Evolutionary conservation across 2,329 filamentous ascomycete species (phyloP).

Genomic region (Curvularia hawaiiensis): DNA sequence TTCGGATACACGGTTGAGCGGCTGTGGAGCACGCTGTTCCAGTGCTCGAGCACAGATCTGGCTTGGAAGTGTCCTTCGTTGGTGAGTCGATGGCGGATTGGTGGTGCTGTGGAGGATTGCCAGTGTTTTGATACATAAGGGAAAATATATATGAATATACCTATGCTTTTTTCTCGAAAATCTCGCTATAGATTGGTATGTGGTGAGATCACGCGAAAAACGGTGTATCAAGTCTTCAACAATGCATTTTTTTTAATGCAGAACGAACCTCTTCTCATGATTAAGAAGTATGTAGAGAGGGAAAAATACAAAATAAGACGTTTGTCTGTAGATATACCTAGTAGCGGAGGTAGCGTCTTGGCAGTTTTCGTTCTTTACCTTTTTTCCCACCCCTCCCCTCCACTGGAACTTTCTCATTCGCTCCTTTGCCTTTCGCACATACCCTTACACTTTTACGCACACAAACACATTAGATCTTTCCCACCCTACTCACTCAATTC

Average conservation of each 20-base stretch:
- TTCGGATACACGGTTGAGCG: conserved; percentile 38
- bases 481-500: too few species aligned
- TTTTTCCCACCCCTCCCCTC: not conserved
- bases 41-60: conserved; percentile 30
- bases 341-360: not conserved
- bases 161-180: not conserved
- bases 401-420: not conserved
- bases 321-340: not conserved
- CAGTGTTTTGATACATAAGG: conserved; percentile 30
- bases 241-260: not conserved
- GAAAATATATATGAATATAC: not conserved
- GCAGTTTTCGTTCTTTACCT: not conserved
- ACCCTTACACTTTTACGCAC: too few species aligned
- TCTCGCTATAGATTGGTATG: too few species aligned
- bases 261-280: too few species aligned
- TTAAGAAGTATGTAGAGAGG: too few species aligned
- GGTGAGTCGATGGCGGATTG: conserved; percentile 29
- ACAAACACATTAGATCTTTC: too few species aligned
- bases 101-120: conserved; percentile 30
- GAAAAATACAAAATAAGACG: too few species aligned
- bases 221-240: too few species aligned
- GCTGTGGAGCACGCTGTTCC: conserved; percentile 34
- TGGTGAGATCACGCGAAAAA: too few species aligned
- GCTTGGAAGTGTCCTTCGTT: conserved; percentile 35
- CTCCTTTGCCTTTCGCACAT: too few species aligned